Evolutionary conservation across 2,329 filamentous ascomycete species (phyloP).

Genomic region (Clonostachys chloroleuca): DNA sequence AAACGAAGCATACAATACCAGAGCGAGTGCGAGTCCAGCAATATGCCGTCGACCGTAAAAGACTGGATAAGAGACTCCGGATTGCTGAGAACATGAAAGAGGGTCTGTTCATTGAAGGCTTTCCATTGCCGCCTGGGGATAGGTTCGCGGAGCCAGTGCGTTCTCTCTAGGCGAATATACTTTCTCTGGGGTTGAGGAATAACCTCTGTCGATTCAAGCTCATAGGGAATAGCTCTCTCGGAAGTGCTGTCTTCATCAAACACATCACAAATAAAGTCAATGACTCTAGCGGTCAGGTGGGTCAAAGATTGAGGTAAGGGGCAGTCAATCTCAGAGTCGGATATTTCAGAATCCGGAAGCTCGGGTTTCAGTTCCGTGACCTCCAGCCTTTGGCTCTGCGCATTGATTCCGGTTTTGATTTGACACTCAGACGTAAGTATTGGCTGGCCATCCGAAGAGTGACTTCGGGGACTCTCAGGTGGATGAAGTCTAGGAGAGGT

Average conservation of each 20-base stretch:
- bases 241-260: conserved; percentile 50
- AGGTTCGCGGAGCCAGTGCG: neutral
- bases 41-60: conserved; percentile 46
- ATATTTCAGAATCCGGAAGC: too few relatives aligned
- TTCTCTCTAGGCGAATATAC: conserved; percentile 1
- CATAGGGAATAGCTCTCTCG: conserved; percentile 39
- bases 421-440: conserved; percentile 5
- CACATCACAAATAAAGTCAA: conserved; percentile 58
- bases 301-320: conserved; percentile 53
- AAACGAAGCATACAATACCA: conserved; percentile 61
- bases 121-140: conserved; percentile 35
- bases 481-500: too few relatives aligned
- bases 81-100: conserved; percentile 60
- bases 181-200: neutral
- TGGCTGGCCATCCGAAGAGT: conserved; percentile 5
- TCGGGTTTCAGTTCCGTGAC: neutral
- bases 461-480: too few relatives aligned
- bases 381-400: neutral
- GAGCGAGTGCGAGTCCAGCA: conserved; percentile 56
- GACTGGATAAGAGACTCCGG: conserved; percentile 50
- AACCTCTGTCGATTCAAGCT: conserved; percentile 5
- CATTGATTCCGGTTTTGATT: neutral
- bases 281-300: conserved; percentile 45
- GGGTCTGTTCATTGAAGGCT: conserved; percentile 57
- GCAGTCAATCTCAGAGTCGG: neutral